A percentile compares a stretch with the other conserved stretches of the same genome.
Evolutionary conservation across 106 monocot species (phyloP).

Genomic region (Platanthera zijinensis): DNA sequence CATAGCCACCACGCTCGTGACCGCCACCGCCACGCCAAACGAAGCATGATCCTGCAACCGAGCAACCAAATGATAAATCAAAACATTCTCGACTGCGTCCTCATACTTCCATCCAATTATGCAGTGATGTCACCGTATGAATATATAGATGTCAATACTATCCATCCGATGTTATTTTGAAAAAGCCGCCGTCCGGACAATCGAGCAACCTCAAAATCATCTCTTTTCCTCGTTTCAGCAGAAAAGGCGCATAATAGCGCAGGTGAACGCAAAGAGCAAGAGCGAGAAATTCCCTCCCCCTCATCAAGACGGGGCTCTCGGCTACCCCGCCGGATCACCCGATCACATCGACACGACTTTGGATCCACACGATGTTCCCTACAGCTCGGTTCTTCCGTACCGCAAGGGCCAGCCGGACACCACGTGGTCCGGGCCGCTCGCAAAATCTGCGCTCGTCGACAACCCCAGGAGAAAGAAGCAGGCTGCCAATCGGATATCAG

Average conservation of each 20-base stretch:
- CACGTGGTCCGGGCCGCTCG: constrained; percentile 83
- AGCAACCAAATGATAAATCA: too few species aligned
- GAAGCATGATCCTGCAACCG: too few species aligned
- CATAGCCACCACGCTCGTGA: too few species aligned
- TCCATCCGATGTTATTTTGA: background rate
- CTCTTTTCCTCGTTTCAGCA: constrained; percentile 13
- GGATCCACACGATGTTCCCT: constrained; percentile 41
- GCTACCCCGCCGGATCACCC: constrained; percentile 48
- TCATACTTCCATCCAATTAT: too few species aligned
- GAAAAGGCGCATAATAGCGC: constrained; percentile 50
- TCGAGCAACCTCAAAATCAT: background rate
- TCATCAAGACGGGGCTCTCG: constrained; percentile 67
- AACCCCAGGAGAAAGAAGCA: constrained; percentile 48
- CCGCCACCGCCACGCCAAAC: too few species aligned
- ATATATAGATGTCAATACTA: background rate
- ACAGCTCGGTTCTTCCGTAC: constrained; percentile 35
- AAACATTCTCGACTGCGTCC: too few species aligned
- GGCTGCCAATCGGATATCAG: background rate
- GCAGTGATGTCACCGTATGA: too few species aligned
- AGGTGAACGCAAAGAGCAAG: constrained; percentile 75
- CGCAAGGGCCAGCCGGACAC: constrained; percentile 45
- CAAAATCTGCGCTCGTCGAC: constrained; percentile 26
- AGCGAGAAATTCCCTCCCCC: constrained; percentile 90
- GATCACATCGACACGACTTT: constrained; percentile 38
- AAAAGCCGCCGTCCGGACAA: background rate